Evolutionary conservation across 495 filamentous ascomycete species (phyloP), one percentile per base, ranked within the genome.

Genomic region (Hyaloscypha variabilis): DNA sequence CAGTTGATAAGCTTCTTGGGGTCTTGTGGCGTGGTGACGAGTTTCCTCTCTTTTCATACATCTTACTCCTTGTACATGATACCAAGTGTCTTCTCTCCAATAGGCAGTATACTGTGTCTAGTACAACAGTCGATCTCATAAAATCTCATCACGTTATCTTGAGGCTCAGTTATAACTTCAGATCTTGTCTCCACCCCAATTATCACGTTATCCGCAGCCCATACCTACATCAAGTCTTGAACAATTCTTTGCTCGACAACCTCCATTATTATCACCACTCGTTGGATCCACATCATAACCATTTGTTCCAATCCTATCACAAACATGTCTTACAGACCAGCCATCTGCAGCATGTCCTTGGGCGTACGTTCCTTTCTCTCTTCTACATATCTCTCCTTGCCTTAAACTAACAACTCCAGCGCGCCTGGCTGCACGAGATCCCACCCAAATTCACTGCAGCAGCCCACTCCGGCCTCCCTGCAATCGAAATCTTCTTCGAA

Each of bases 401-500:
- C 31, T 3, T 34, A 8, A 23, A 49, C 67, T 63, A 60, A 70
- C 57, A 64, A 23, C 23, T 14, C 24, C 36, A 67, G 66, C 66
- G 69, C 10, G 86, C 85, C 13, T 83, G 81, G 67, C 83, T 86
- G 67, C 85, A 90, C 67, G 76, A 81, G 17, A 81, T 94, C 19
- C 75, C 77, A 6, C 71, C 80, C 69, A 93, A 92, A 74, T 81
- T 96, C 26, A 81, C 85, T 63, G 81, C 84, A 70, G 90, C 91
- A 19, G 77, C 83, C 21, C 77, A 78, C 36, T 81, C 89, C 66
- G 90, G 90, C 23, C 87, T 90, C 74, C 73, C 83, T 64, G 91
- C 88, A 49, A 86, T 94, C 68, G 92, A 94, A 74, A 80, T 93
- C 36, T 93, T 92, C 80, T 87, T 88, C 73, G 92, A 94, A 75